Evolutionary conservation across 352 stramenopile genomes (phyloP).

Genomic region (Thraustochytrium aureum): DNA sequence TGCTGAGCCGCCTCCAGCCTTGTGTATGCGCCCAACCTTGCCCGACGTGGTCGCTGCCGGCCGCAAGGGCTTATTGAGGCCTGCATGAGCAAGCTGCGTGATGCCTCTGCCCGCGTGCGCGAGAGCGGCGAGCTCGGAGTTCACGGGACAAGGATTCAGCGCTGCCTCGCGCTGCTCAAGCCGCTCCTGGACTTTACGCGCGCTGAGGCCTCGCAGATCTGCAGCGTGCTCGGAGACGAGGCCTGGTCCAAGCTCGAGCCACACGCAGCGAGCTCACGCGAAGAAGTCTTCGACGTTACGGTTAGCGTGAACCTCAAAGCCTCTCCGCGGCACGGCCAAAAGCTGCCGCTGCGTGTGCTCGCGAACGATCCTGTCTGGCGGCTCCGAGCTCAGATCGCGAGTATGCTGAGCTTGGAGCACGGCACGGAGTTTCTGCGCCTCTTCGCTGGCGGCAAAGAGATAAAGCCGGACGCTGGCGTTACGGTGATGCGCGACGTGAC

Average conservation of each 20-base stretch:
- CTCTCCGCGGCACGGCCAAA: slow-evolving; percentile 3
- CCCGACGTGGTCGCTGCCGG: no score
- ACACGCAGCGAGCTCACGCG: slow-evolving; percentile 1
- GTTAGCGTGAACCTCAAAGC: slow-evolving; percentile 20
- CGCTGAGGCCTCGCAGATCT: slow-evolving; percentile 12
- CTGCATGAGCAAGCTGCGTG: slow-evolving; percentile 10
- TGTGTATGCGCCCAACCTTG: no score
- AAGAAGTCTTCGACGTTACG: slow-evolving; percentile 8
- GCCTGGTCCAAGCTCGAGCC: slow-evolving; percentile 16
- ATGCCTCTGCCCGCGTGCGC: no score
- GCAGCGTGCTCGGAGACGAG: slow-evolving; percentile 6
- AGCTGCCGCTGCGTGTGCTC: neutral
- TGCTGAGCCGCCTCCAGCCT: slow-evolving; percentile 40
- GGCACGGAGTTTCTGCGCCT: neutral
- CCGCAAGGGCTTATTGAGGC: neutral
- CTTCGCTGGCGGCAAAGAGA: slow-evolving; percentile 47
- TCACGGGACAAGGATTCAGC: neutral
- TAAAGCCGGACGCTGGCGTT: slow-evolving; percentile 17
- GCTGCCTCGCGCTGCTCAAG: slow-evolving; percentile 18
- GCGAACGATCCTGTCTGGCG: slow-evolving; percentile 33
- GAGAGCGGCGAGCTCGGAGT: neutral
- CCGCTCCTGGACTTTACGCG: slow-evolving; percentile 32
- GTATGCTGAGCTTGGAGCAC: neutral
- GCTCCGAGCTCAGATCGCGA: slow-evolving; percentile 5
- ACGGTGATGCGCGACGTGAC: slow-evolving; percentile 8